Evolutionary conservation across 2,329 filamentous ascomycete species (phyloP).

Genomic region (Fusarium burgessii): DNA sequence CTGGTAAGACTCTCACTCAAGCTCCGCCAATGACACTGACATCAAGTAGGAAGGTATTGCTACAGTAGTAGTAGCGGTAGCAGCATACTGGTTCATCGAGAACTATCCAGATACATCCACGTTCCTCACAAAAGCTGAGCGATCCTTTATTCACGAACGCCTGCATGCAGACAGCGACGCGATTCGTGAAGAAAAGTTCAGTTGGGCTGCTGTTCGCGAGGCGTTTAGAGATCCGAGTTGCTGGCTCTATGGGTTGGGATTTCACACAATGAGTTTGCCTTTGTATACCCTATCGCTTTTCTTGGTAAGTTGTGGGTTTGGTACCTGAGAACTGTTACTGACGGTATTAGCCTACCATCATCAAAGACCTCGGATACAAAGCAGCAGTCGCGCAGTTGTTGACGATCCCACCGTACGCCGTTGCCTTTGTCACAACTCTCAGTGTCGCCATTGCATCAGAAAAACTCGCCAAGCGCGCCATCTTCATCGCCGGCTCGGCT

Average conservation of each 20-base stretch:
- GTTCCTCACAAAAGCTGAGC: constrained; percentile 67
- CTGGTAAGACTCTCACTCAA: constrained; percentile 53
- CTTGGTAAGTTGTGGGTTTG: constrained; percentile 52
- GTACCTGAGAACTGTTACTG: accelerated
- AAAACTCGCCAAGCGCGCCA: constrained; percentile 65
- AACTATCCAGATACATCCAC: constrained; percentile 72
- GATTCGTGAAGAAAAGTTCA: constrained; percentile 75
- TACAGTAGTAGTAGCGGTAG: constrained; percentile 63
- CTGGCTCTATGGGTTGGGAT: constrained; percentile 78
- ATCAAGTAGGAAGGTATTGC: constrained; percentile 63
- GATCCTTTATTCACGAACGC: constrained; percentile 69
- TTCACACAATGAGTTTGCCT: constrained; percentile 78
- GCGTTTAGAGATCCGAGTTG: constrained; percentile 77
- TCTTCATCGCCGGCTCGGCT: constrained; percentile 72
- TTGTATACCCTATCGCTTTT: constrained; percentile 69
- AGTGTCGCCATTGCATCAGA: constrained; percentile 71
- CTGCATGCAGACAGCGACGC: constrained; percentile 77
- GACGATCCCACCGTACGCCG: constrained; percentile 73
- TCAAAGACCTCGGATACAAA: constrained; percentile 65
- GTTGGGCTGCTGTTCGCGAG: constrained; percentile 72
- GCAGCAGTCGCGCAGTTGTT: constrained; percentile 67
- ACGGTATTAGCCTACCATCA: constrained; percentile 60
- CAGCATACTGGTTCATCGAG: constrained; percentile 71
- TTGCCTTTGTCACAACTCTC: constrained; percentile 71
- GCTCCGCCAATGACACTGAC: not conserved